A percentile compares a stretch with the other conserved stretches of the same genome.
These are phyloP conservation scores for Austroboletus festivus DNA, from an alignment of 768 basidiomycete species.

Conservation along the genomic window DNA sequence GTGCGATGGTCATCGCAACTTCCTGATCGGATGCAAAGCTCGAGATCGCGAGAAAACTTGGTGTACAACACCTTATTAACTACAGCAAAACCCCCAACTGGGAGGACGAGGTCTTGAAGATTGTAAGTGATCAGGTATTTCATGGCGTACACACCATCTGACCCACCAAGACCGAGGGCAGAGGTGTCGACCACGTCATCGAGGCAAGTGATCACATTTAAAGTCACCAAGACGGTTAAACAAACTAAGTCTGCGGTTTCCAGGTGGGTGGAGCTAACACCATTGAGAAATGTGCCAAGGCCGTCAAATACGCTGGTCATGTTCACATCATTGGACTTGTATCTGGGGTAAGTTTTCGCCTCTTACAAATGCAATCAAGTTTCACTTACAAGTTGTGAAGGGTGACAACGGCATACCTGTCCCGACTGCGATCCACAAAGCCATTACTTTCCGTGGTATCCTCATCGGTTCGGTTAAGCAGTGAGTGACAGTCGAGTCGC, in stretches of 20 bases:
- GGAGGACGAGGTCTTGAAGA: constrained; percentile 48
- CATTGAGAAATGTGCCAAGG: constrained; percentile 40
- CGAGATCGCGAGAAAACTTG: constrained; percentile 47
- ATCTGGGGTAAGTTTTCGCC: constrained; percentile 30
- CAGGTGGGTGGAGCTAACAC: constrained; percentile 58
- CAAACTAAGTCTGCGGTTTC: neutral
- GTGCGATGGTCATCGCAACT: constrained; percentile 63
- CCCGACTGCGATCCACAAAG: constrained; percentile 36
- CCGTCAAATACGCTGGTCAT: constrained; percentile 40
- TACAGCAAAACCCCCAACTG: constrained; percentile 57
- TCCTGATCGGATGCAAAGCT: constrained; percentile 68
- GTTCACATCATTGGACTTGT: constrained; percentile 53
- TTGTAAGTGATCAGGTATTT: constrained; percentile 33
- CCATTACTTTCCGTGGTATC: constrained; percentile 47
- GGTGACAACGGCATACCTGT: constrained; percentile 30
- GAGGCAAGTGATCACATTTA: constrained; percentile 8
- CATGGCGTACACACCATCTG: neutral
- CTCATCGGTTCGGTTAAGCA: constrained; percentile 58
- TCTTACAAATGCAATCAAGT: too few relatives aligned
- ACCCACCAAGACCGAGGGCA: constrained; percentile 27
- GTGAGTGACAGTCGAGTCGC: constrained; percentile 31
- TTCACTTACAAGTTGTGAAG: constrained; percentile 6
- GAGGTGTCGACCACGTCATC: constrained; percentile 36
- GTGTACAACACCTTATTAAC: constrained; percentile 57
- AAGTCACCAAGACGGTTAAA: neutral